Base-by-base conservation (phyloP, 2,329 filamentous ascomycete genomes). In the Cytospora piceicola region DNA sequence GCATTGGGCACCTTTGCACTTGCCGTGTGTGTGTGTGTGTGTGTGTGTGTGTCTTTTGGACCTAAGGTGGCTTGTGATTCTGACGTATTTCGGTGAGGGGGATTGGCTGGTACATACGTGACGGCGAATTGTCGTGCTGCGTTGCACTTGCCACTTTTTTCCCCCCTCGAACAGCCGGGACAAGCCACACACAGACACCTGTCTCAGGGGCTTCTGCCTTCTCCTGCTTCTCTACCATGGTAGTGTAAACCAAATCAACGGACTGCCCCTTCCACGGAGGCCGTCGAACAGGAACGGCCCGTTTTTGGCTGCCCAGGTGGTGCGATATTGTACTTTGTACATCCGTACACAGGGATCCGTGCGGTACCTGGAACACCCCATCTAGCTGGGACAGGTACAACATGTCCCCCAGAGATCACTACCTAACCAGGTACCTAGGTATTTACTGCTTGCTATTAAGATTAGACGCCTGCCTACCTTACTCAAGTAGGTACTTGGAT, bases 221-320 rank as follows among this genome's bases (percentile, higher is more conserved):
- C 5, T 8, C 34, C 14, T 36, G 6, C 34, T 36, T 11, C 7
- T 11, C 14, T 36, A 15, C 34, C 34, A 3, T 3, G 34, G 9
- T 36, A 12, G 9, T 3, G 17, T n/a, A n/a, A 42, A 42, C 39
- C 39, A 42, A 42, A 20, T 15, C 39, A 42, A 20, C 39, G 17
- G 39, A 42, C 39, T 36, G 34, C 34, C 1, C 14, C 34, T 36
- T 56, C 52, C 11, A 42, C 30, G 52, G 52, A 62, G 36, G 52
- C 52, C 54, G 60, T 53, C 60, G 60, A 62, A 53, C 60, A 42
- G 60, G 60, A 62, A 56, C 60, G 60, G 60, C 52, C 60, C 60
- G 60, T 20, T 49, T 56, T 56, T 56, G 60, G 36, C 53, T 46
- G n/a, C n/a, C n/a, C n/a, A n/a, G n/a, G n/a, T n/a, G 51, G 59